These are phyloP conservation scores for Pythium rishiriense DNA, from an alignment of 352 stramenopile species.

Conservation along the genomic window DNA sequence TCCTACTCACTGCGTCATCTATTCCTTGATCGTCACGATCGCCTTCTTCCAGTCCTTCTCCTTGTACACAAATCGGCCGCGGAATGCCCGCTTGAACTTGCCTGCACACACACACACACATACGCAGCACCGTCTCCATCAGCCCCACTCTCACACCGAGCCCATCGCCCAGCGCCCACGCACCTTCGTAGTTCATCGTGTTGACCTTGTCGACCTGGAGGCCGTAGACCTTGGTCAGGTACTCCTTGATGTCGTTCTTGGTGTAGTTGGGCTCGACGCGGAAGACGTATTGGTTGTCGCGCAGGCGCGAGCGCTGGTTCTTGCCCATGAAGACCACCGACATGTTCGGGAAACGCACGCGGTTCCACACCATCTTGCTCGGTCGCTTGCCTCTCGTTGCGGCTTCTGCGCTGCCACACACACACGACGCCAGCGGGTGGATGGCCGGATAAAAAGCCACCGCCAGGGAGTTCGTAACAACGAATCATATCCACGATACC, in stretches of 20 bases:
- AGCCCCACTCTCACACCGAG: background rate
- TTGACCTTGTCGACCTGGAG: constrained; percentile 94
- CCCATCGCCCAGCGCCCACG: no score
- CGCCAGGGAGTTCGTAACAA: background rate
- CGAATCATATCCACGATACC: background rate
- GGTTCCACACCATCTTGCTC: constrained; percentile 79
- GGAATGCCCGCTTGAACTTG: constrained; percentile 89
- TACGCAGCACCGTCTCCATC: no score
- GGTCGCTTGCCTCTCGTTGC: constrained; percentile 14
- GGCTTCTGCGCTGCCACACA: constrained; percentile 8
- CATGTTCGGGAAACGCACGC: constrained; percentile 88
- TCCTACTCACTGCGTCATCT: constrained; percentile 16
- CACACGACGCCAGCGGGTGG: constrained; percentile 22
- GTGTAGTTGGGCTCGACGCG: constrained; percentile 95
- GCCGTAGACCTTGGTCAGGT: constrained; percentile 96
- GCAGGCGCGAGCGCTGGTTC: constrained; percentile 72
- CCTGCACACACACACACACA: constrained; percentile 36
- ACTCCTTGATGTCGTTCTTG: constrained; percentile 98
- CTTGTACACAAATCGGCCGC: constrained; percentile 88
- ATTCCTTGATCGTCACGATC: constrained; percentile 88
- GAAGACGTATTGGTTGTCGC: constrained; percentile 90
- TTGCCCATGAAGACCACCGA: constrained; percentile 86
- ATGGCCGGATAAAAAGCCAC: constrained; percentile 19
- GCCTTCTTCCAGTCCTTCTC: constrained; percentile 93
- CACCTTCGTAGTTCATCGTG: constrained; percentile 95